Percentiles rank a stretch among this genome's conserved stretches.
Evolutionary conservation across 1,284 basidiomycete species (phyloP).

Genomic region (Moniliophthora roreri): DNA sequence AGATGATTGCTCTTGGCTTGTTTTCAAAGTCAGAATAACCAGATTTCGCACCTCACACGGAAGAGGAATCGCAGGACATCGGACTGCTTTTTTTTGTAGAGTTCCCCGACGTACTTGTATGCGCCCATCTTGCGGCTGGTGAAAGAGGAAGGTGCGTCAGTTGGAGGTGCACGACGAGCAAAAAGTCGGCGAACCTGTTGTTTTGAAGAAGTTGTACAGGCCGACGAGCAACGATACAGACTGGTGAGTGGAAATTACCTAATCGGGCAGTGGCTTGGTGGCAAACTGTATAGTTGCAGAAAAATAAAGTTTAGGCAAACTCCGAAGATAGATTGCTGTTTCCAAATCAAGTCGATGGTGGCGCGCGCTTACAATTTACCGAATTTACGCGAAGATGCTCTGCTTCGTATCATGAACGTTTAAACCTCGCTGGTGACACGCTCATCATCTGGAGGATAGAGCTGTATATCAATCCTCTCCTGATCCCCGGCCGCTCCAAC

Average conservation of each 20-base stretch:
- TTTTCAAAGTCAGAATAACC: background rate
- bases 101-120: slow-evolving; percentile 97
- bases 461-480: no score
- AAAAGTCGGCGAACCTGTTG: slow-evolving; percentile 3
- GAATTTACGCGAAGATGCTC: no score
- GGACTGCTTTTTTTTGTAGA: slow-evolving; percentile 95
- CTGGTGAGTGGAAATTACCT: background rate
- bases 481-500: no score
- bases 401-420: no score
- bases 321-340: background rate
- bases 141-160: slow-evolving; percentile 9
- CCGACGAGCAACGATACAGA: background rate
- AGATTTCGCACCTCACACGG: slow-evolving; percentile 78
- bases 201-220: slow-evolving; percentile 4
- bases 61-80: slow-evolving; percentile 98
- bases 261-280: slow-evolving; percentile 4
- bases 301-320: no score
- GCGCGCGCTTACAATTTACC: no score
- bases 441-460: no score
- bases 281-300: background rate
- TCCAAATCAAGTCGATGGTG: no score
- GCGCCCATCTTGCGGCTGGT: slow-evolving; percentile 68
- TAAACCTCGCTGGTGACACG: no score
- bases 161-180: background rate
- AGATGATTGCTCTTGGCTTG: background rate